Evolutionary conservation across 441 rosid genomes (phyloP).

Genomic region (Euphorbia celastroides): DNA sequence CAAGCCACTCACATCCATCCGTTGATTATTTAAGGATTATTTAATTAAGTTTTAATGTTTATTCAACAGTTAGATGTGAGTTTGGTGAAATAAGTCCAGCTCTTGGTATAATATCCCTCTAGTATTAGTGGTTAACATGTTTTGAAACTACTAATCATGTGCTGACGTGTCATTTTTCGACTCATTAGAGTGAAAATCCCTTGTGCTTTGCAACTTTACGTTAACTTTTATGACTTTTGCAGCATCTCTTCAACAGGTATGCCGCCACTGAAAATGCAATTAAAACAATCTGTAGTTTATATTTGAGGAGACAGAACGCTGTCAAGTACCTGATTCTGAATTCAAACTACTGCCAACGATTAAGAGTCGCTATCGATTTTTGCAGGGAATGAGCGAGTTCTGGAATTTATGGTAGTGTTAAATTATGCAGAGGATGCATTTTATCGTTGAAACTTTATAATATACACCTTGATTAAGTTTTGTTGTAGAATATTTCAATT

Average conservation of each 20-base stretch:
- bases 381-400: conserved; percentile 14
- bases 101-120: too few relatives aligned
- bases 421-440: neutral
- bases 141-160: neutral
- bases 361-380: neutral
- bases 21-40: too few relatives aligned
- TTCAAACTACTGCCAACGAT: conserved; percentile 9
- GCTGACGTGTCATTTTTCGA: neutral
- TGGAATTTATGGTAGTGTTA: conserved; percentile 10
- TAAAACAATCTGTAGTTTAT: conserved; percentile 3
- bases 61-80: too few relatives aligned
- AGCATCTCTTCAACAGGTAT: conserved; percentile 19
- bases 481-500: conserved; percentile 20
- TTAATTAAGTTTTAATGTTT: too few relatives aligned
- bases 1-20: too few relatives aligned
- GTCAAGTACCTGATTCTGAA: neutral
- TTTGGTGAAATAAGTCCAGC: too few relatives aligned
- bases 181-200: neutral
- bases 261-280: conserved; percentile 8
- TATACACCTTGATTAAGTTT: conserved; percentile 6
- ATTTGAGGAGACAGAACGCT: conserved; percentile 5
- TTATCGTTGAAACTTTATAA: conserved; percentile 5
- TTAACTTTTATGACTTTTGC: conserved; percentile 11
- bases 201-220: neutral
- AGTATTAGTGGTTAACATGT: too few relatives aligned